A percentile compares a stretch with the other conserved stretches of the same genome.
phyloP scores from a whole-genome alignment of 352 stramenopile genomes.

The Phytopythium sindhum region DNA sequence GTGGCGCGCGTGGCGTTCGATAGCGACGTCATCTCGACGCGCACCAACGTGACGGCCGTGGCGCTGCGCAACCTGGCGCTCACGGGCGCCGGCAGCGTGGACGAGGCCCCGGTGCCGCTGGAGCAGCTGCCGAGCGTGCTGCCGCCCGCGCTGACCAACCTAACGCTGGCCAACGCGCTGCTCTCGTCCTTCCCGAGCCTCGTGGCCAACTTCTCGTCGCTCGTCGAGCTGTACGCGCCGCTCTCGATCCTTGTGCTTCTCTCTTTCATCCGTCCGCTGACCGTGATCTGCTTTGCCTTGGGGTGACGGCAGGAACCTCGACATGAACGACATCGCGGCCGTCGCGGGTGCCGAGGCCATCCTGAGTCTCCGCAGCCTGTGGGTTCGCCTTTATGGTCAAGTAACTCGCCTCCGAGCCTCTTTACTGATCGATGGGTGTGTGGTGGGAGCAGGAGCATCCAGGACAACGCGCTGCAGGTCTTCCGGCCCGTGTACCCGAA shows the following conservation, averaged over 20 bases:
- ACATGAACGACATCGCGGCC: constrained; percentile 32
- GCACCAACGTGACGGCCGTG: constrained; percentile 24
- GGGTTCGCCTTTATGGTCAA: no score
- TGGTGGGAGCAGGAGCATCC: constrained; percentile 28
- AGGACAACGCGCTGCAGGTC: constrained; percentile 42
- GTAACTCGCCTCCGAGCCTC: not conserved
- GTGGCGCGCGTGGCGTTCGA: constrained; percentile 29
- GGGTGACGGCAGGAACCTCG: constrained; percentile 18
- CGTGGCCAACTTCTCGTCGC: constrained; percentile 31
- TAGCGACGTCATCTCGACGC: constrained; percentile 21
- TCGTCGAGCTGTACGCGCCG: constrained; percentile 26
- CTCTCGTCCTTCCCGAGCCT: constrained; percentile 24
- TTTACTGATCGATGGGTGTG: not conserved
- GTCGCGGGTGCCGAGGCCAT: constrained; percentile 26
- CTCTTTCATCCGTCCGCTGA: not conserved
- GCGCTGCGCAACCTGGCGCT: constrained; percentile 31
- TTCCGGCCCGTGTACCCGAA: constrained; percentile 57
- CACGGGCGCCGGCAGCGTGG: constrained; percentile 1
- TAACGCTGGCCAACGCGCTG: constrained; percentile 31
- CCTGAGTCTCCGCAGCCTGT: constrained; percentile 46
- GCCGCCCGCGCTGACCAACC: constrained; percentile 15
- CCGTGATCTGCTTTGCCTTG: not conserved
- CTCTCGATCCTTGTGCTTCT: not conserved
- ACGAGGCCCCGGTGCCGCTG: constrained; percentile 9
- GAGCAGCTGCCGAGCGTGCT: constrained; percentile 21